A percentile compares a stretch with the other conserved stretches of the same genome.
These are phyloP conservation scores for Lactarius deliciosus DNA, from an alignment of 768 basidiomycete genomes.

Conservation along the genomic window DNA sequence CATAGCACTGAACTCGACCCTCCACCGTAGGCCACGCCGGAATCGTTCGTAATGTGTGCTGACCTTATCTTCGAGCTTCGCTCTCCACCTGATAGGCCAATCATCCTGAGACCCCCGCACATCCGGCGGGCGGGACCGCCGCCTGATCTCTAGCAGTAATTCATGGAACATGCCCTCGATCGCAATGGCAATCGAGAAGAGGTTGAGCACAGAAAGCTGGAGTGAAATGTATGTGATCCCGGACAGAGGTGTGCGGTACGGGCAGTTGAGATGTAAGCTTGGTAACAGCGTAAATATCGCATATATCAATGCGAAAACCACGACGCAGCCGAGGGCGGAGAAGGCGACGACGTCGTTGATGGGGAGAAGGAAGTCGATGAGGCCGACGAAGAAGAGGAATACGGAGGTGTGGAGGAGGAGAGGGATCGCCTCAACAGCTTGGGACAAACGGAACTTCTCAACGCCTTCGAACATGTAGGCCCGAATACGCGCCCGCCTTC, in stretches of 20 bases:
- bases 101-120: not conserved
- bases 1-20: not conserved
- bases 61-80: not conserved
- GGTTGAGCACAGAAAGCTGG: not conserved
- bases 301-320: not conserved
- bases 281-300: not conserved
- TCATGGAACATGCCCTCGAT: not conserved
- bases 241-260: not conserved
- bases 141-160: not conserved
- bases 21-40: not conserved
- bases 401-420: not conserved
- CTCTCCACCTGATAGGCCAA: not conserved
- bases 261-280: not conserved
- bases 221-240: not conserved
- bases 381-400: not conserved
- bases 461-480: not conserved
- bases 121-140: not conserved
- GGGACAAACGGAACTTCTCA: not conserved
- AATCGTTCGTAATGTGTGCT: not conserved
- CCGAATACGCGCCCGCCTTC: not conserved
- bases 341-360: not conserved
- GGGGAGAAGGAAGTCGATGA: not conserved
- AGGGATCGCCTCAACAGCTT: not conserved
- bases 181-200: not conserved
- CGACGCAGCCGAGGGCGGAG: not conserved